Percentiles rank a stretch among this genome's conserved stretches.
These are phyloP conservation scores for Aquilaria yunnanensis DNA, from an alignment of 345 rosid genomes.

Conservation along the genomic window DNA sequence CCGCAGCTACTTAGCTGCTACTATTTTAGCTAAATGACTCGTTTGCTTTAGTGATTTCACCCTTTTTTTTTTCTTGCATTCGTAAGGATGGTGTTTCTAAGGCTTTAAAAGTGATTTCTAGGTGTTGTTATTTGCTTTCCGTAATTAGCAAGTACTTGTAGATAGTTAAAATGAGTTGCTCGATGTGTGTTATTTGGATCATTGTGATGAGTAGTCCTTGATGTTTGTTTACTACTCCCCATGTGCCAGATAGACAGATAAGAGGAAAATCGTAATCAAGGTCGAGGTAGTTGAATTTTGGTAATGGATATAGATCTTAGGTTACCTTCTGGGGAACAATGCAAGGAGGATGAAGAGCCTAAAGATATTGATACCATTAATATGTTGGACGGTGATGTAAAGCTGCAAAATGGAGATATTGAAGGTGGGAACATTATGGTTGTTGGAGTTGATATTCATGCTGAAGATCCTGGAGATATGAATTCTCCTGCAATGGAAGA, in stretches of 20 bases:
- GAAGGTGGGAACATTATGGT: slow-evolving; percentile 31
- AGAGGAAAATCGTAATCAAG: background rate
- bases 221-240: background rate
- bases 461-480: slow-evolving; percentile 28
- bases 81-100: no score
- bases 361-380: slow-evolving; percentile 32
- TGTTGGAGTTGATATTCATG: slow-evolving; percentile 27
- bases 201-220: background rate
- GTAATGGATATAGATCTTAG: slow-evolving; percentile 56
- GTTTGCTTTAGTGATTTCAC: no score
- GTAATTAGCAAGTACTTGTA: background rate
- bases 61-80: no score
- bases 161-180: background rate
- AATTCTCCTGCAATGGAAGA: slow-evolving; percentile 21
- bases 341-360: slow-evolving; percentile 42
- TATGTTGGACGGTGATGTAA: slow-evolving; percentile 33
- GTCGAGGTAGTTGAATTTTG: slow-evolving; percentile 7
- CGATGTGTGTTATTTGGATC: background rate
- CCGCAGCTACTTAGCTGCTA: no score
- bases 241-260: background rate
- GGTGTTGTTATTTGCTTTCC: no score
- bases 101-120: background rate
- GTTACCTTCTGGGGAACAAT: slow-evolving; percentile 62
- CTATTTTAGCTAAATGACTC: no score
- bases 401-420: slow-evolving; percentile 32